Percentiles rank a stretch among this genome's conserved stretches.
phyloP scores from a whole-genome alignment of 176 grass and related monocot genomes.

The Oryza brachyantha region DNA sequence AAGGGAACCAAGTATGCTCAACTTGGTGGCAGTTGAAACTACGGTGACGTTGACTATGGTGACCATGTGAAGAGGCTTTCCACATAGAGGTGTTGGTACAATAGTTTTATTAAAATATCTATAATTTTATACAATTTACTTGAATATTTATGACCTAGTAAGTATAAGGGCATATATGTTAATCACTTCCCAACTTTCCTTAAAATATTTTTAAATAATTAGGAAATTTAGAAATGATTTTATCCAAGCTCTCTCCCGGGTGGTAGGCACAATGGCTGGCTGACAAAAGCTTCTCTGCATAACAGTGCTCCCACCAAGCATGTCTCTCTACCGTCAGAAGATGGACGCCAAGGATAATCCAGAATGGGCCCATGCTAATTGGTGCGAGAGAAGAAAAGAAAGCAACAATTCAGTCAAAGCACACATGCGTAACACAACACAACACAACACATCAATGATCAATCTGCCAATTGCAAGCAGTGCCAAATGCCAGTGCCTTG shows the following conservation, averaged over 20 bases:
- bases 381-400: background rate
- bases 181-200: too few species aligned
- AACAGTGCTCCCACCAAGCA: slow-evolving; percentile 20
- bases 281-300: background rate
- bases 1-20: too few species aligned
- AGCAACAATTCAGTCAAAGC: background rate
- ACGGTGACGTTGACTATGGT: too few species aligned
- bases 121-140: too few species aligned
- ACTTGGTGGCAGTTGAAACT: too few species aligned
- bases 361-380: background rate
- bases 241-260: background rate
- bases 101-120: too few species aligned
- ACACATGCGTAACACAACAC: background rate
- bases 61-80: too few species aligned
- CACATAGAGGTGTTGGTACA: too few species aligned
- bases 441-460: too few species aligned
- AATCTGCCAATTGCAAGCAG: background rate
- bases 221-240: background rate
- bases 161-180: too few species aligned
- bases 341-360: background rate
- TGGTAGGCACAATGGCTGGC: background rate
- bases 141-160: too few species aligned
- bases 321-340: slow-evolving; percentile 26
- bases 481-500: background rate
- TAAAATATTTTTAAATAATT: too few species aligned